Conservation (phyloP, 371 early-diverging fungal species). For the Haplosporangium sp. region DNA sequence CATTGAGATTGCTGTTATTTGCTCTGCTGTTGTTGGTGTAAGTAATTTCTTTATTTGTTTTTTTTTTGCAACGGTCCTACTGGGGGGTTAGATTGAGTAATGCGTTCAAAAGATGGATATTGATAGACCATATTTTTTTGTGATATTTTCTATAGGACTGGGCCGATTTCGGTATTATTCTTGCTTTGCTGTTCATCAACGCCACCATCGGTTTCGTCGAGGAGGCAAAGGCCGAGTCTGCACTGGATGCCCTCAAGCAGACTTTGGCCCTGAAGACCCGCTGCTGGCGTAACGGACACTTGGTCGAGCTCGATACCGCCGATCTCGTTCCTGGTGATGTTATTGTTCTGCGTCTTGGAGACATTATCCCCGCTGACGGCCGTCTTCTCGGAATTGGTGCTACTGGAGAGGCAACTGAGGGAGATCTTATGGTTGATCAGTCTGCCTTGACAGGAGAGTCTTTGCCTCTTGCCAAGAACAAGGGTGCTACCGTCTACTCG, state of each 20-base stretch:
- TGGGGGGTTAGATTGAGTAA: too few species aligned
- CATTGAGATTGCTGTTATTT: conserved; percentile 83
- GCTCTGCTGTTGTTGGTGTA: conserved; percentile 53
- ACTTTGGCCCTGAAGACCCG: conserved; percentile 78
- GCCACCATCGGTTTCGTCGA: conserved; percentile 91
- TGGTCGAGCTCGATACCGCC: conserved; percentile 82
- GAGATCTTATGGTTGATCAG: conserved; percentile 90
- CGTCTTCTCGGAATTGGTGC: conserved; percentile 87
- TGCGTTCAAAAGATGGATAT: too few species aligned
- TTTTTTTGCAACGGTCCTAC: too few species aligned
- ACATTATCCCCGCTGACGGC: conserved; percentile 94
- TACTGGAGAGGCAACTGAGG: conserved; percentile 81
- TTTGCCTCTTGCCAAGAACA: conserved; percentile 83
- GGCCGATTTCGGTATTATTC: conserved; percentile 90
- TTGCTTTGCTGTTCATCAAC: conserved; percentile 85
- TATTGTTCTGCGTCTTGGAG: conserved; percentile 90
- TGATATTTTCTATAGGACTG: conserved; percentile 62
- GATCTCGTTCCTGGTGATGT: conserved; percentile 92
- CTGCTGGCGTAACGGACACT: conserved; percentile 81
- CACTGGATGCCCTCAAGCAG: conserved; percentile 90
- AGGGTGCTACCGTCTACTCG: conserved; percentile 83
- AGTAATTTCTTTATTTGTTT: neutral
- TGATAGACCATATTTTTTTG: neutral
- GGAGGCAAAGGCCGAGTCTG: conserved; percentile 91
- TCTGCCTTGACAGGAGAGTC: conserved; percentile 96